Percentiles rank a stretch among this genome's conserved stretches.
These are phyloP conservation scores for Achaetomium macrosporum DNA, from an alignment of 2,329 filamentous ascomycete species.

Conservation along the genomic window DNA sequence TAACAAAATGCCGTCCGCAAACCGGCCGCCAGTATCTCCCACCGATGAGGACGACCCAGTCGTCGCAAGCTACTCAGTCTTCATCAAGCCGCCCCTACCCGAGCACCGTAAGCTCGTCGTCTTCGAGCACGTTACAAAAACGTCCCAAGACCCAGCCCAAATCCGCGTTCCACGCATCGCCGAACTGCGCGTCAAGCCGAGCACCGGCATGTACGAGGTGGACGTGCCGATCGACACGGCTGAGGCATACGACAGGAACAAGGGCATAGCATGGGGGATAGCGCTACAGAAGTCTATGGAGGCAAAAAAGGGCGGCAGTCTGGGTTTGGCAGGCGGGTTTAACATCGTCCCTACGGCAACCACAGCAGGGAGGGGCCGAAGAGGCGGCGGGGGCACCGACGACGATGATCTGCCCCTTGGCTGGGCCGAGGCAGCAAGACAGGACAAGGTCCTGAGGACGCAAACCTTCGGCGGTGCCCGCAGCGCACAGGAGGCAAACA, in stretches of 20 bases:
- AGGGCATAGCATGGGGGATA: constrained; percentile 78
- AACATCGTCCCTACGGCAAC: constrained; percentile 44
- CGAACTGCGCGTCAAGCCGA: constrained; percentile 75
- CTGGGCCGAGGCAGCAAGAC: constrained; percentile 62
- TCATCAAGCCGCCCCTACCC: constrained; percentile 68
- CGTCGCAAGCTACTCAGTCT: constrained; percentile 73
- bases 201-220: constrained; percentile 79
- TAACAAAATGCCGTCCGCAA: neutral
- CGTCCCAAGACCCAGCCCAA: constrained; percentile 46
- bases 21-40: neutral
- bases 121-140: constrained; percentile 82
- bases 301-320: constrained; percentile 57
- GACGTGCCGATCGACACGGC: constrained; percentile 77
- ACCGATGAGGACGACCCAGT: constrained; percentile 58
- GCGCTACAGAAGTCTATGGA: constrained; percentile 58
- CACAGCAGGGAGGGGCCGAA: constrained; percentile 33
- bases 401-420: constrained; percentile 37
- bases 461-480: constrained; percentile 79
- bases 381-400: constrained; percentile 36
- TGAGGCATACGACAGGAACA: constrained; percentile 72
- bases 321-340: constrained; percentile 69
- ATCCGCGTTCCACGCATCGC: constrained; percentile 59
- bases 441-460: constrained; percentile 66
- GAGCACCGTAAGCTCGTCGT: constrained; percentile 64
- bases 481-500: constrained; percentile 60